Conservation (phyloP, 2,329 filamentous ascomycete genomes). For the Fusarium sp. region DNA sequence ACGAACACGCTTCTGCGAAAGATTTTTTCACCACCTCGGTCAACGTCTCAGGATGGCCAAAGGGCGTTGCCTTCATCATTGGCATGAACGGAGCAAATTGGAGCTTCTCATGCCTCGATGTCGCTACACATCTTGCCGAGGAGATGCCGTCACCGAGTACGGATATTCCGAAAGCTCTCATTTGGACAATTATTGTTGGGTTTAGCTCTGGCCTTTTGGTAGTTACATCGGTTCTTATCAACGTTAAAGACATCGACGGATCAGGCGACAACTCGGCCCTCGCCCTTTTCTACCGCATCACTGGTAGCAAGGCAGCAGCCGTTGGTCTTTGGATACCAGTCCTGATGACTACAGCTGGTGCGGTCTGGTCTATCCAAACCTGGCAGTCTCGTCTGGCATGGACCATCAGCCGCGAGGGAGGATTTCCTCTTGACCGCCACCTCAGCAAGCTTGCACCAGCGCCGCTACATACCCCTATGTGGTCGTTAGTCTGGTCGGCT, state of each 20-base stretch:
- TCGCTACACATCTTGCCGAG: conserved; percentile 42
- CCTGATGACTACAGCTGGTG: conserved; percentile 34
- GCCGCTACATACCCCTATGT: conserved; percentile 39
- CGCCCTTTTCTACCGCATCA: conserved; percentile 37
- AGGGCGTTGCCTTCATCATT: conserved; percentile 44
- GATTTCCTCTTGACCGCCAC: conserved; percentile 38
- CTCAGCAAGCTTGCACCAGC: conserved; percentile 35
- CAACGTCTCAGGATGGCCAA: conserved; percentile 40
- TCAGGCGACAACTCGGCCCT: conserved; percentile 36
- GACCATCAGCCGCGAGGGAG: conserved; percentile 42
- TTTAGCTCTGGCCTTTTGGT: conserved; percentile 35
- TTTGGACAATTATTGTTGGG: conserved; percentile 40
- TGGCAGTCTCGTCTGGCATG: conserved; percentile 46
- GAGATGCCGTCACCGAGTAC: conserved; percentile 42
- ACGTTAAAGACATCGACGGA: conserved; percentile 27
- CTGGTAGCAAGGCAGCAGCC: conserved; percentile 35
- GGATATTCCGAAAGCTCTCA: conserved; percentile 38
- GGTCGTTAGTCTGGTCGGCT: conserved; percentile 40
- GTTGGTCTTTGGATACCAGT: conserved; percentile 38
- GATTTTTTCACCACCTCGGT: conserved; percentile 36
- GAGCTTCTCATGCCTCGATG: conserved; percentile 45
- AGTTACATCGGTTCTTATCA: conserved; percentile 32
- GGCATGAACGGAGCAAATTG: conserved; percentile 45
- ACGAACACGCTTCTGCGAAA: conserved; percentile 20
- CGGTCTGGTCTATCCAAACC: conserved; percentile 43